phyloP scores from a whole-genome alignment of 495 filamentous ascomycete species.

The Filosporella fistucella region DNA sequence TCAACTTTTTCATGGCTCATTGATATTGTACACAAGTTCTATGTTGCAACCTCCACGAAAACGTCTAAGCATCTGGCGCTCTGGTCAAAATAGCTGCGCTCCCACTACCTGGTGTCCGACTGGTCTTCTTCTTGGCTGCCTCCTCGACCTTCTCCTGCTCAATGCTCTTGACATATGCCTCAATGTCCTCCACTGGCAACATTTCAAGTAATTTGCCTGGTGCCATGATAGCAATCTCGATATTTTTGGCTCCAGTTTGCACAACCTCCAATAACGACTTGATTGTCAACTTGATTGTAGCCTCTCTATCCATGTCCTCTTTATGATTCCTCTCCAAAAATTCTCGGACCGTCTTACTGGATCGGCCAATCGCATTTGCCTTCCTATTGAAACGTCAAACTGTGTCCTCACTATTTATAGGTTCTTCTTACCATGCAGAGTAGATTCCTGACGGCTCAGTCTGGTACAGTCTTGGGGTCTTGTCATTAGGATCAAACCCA shows the following conservation, averaged over 20 bases:
- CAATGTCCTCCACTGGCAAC: constrained; percentile 92
- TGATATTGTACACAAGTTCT: constrained; percentile 24
- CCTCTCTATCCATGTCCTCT: constrained; percentile 90
- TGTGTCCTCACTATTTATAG: background rate
- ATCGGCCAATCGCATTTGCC: constrained; percentile 96
- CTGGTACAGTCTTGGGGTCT: constrained; percentile 84
- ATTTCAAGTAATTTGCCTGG: constrained; percentile 91
- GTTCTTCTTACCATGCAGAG: constrained; percentile 78
- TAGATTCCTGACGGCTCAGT: constrained; percentile 98
- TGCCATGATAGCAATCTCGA: constrained; percentile 98
- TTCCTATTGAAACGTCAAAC: constrained; percentile 59
- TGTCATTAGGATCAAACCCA: constrained; percentile 90
- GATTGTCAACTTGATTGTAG: constrained; percentile 94
- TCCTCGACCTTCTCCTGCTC: constrained; percentile 99
- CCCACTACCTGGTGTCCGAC: constrained; percentile 69
- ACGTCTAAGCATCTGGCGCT: constrained; percentile 3
- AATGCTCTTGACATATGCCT: constrained; percentile 94
- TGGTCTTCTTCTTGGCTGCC: constrained; percentile 92
- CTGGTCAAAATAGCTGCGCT: constrained; percentile 75
- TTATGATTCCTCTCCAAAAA: constrained; percentile 98
- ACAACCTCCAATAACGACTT: constrained; percentile 98
- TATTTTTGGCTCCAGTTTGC: constrained; percentile 98
- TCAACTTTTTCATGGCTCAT: constrained; percentile 21
- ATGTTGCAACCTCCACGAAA: background rate
- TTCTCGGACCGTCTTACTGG: constrained; percentile 96